phyloP scores from a whole-genome alignment of 306 rosid genomes.

The Fragaria iinumae region DNA sequence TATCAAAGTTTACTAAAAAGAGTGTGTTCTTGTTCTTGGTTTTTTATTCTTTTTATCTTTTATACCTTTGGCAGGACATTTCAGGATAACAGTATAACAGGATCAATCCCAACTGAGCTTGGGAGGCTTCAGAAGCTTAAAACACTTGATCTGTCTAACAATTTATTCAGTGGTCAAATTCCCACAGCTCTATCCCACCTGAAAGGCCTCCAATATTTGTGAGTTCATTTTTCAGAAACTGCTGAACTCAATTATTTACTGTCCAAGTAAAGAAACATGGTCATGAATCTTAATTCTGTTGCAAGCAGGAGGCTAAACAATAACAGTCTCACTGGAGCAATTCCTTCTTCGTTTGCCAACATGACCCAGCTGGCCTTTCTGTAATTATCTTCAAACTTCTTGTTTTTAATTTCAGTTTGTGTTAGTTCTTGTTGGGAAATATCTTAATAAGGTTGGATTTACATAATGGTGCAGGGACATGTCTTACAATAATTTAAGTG shows the following conservation, averaged over 20 bases:
- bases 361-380: conserved; percentile 69
- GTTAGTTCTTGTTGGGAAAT: not conserved
- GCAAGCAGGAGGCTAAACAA: conserved; percentile 76
- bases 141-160: conserved; percentile 87
- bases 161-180: conserved; percentile 65
- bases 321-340: conserved; percentile 67
- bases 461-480: conserved; percentile 61
- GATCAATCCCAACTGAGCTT: conserved; percentile 72
- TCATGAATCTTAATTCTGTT: conserved; percentile 25
- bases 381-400: conserved; percentile 46
- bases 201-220: conserved; percentile 78
- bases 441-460: conserved; percentile 10
- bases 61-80: conserved; percentile 48
- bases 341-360: conserved; percentile 82
- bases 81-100: conserved; percentile 77
- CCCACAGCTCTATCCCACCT: conserved; percentile 62
- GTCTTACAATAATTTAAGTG: conserved; percentile 79
- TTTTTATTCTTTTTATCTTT: conserved; percentile 7
- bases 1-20: not conserved
- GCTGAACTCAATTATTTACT: not conserved
- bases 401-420: not conserved
- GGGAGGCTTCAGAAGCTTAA: conserved; percentile 72
- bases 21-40: not conserved
- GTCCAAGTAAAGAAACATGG: not conserved
- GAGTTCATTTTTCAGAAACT: conserved; percentile 25